phyloP scores from a whole-genome alignment of 768 basidiomycete genomes.

The Clavulina sp. region DNA sequence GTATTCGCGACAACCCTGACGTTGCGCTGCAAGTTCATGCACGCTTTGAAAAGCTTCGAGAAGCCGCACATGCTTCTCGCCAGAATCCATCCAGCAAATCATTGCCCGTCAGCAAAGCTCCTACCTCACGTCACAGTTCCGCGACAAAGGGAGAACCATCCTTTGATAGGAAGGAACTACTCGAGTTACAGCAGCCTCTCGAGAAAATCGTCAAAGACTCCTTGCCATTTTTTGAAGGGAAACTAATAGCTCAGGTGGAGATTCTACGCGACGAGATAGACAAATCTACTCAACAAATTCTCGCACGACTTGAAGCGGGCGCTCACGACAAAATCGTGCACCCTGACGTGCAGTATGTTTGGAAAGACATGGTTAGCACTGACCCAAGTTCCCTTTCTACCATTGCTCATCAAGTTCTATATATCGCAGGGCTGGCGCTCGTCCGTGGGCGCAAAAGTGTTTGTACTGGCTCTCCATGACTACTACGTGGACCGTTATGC shows the following conservation, averaged over 20 bases:
- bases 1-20: too few relatives aligned
- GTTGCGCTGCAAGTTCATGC: too few relatives aligned
- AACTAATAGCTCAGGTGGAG: background rate
- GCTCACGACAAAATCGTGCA: background rate
- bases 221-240: background rate
- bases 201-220: background rate
- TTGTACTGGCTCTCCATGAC: background rate
- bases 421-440: background rate
- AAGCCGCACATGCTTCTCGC: too few relatives aligned
- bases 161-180: background rate
- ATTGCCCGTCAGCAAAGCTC: too few relatives aligned
- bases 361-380: background rate
- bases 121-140: too few relatives aligned
- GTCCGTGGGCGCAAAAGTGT: background rate
- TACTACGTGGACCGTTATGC: background rate
- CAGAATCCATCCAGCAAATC: too few relatives aligned
- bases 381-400: background rate
- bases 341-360: background rate
- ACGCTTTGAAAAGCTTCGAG: too few relatives aligned
- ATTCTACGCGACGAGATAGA: background rate
- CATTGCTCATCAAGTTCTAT: background rate
- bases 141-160: too few relatives aligned
- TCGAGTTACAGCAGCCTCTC: background rate
- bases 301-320: background rate
- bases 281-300: background rate